Base-by-base conservation (phyloP, 169 alveolate genomes). In the Miamiensis avidus region DNA sequence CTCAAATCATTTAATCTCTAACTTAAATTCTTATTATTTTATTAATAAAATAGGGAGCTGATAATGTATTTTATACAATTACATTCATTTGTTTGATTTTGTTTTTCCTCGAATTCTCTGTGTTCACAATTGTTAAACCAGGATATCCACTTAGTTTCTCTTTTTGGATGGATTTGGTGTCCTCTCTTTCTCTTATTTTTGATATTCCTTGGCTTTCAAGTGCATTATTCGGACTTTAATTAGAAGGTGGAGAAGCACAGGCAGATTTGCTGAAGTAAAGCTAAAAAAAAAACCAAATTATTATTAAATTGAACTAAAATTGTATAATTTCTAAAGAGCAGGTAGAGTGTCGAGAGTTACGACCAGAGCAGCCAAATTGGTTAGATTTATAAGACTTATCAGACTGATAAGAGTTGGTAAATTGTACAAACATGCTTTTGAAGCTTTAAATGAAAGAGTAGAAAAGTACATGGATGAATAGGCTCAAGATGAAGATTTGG, bases 151-250 rank as follows among this genome's bases (percentile, higher is more conserved):
- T 75, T 26, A n/a, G 33, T n/a, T 73, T 73, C 26, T n/a, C 32
- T 4, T 73, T 73, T 73, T 73, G 28, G 28, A 73, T 73, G 76
- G 76, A 73, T 73, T 73, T 73, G 6, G 28, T 73, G 1, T 73
- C 76, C 26, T n/a, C 76, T 15, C 20, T 73, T 15, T n/a, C 76
- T 73, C 26, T 73, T 15, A 26, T 73, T 15, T 29, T 73, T 73
- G 76, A 73, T 73, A 73, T 73, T 73, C 76, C 76, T 73, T 73
- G 76, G 76, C 28, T 73, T 6, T 73, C 69, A 49, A 20, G 69
- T 20, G 69, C 76, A 73, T 73, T 73, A 73, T 73, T n/a, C 28
- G 1, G 20, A 73, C 6, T 73, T 73, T 29, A 73, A 29, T 73
- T 73, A n/a, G 76, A 73, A 1, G 28, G 28, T 15, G 31, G 26